Evolutionary conservation across 352 stramenopile genomes (phyloP), one percentile per base, ranked within the genome.

Genomic region (Globisporangium abappressorium): DNA sequence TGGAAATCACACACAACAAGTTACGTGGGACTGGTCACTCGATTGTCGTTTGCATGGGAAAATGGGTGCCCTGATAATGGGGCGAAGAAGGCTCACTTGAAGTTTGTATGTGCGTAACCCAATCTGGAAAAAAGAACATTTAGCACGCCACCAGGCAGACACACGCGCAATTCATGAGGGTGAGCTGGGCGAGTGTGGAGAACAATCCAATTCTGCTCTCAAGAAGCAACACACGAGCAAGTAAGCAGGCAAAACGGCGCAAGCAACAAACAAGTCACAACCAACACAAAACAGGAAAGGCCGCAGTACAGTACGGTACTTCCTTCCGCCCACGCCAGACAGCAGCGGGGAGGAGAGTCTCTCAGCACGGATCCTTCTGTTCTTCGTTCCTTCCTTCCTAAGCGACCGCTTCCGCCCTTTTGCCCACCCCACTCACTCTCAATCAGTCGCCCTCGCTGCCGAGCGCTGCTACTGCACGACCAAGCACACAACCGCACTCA

Each of bases 41-140:
- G 61, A 46, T 22, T 66, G 51, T 66, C 47, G 18, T 36, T 8
- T 46, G 61, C 5, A 56, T 49, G 43, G 5, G 11, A 15, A 43
- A 43, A 43, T 43, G 36, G 36, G 36, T 6, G 36, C 36, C 47
- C 61, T 66, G 61, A 66, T 66, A 60, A 66, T 66, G 24, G 24
- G 24, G 24, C 24, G 24, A 26, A 26, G 24, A 1, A 30, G 4
- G 18, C 9, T 34, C 20, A 66, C 61, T 66, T 38, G 61, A 26
- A 38, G 11, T 51, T 59, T 59, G 47, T 66, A 66, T 59, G 30
- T 0, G 20, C 61, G 61, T 66, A 47, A 57, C 61, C 28, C 47
- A 38, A 66, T 66, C 43, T 49, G 43, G 43, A 66, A 66, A 66
- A 66, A 66, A 66, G 61, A 66, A 66, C 57, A 62, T 22, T 62